Evolutionary conservation across 2,329 filamentous ascomycete species (phyloP).

Genomic region (Arthrobotrys musiformis): DNA sequence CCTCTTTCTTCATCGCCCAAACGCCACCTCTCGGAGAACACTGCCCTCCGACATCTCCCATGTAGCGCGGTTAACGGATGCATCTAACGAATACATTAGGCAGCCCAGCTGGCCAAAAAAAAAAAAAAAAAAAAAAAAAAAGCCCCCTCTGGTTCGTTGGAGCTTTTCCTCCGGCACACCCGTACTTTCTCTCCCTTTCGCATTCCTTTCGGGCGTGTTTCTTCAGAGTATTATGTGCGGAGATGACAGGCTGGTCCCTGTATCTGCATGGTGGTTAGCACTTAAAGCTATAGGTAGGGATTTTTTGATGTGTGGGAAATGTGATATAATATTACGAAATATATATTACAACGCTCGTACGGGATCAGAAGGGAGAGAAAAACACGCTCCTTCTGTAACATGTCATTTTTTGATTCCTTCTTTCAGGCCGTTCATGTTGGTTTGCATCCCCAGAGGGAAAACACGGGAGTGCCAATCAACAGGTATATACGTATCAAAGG

Average conservation of each 20-base stretch:
- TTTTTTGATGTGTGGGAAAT: not conserved
- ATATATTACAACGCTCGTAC: not conserved
- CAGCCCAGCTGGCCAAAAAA: too few species aligned
- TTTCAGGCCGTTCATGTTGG: not conserved
- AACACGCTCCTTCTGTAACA: not conserved
- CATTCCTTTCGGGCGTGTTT: not conserved
- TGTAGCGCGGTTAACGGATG: not conserved
- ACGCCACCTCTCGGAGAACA: not conserved
- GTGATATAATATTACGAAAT: conserved; percentile 2
- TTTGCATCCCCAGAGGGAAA: too few species aligned
- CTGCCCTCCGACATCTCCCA: not conserved
- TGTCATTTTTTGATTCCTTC: not conserved
- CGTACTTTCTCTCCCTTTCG: not conserved
- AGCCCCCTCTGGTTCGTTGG: not conserved
- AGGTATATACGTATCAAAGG: too few species aligned
- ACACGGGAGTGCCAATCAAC: too few species aligned
- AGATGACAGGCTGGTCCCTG: not conserved
- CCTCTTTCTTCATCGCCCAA: not conserved
- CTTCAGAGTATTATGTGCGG: not conserved
- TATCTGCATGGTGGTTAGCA: not conserved
- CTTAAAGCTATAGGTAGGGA: not conserved
- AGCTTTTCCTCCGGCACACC: not conserved
- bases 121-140: too few species aligned
- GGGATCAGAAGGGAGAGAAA: not conserved
- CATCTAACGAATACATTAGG: not conserved